Conservation (phyloP, 2,329 filamentous ascomycete genomes). For the Phialemoniopsis sp. region DNA sequence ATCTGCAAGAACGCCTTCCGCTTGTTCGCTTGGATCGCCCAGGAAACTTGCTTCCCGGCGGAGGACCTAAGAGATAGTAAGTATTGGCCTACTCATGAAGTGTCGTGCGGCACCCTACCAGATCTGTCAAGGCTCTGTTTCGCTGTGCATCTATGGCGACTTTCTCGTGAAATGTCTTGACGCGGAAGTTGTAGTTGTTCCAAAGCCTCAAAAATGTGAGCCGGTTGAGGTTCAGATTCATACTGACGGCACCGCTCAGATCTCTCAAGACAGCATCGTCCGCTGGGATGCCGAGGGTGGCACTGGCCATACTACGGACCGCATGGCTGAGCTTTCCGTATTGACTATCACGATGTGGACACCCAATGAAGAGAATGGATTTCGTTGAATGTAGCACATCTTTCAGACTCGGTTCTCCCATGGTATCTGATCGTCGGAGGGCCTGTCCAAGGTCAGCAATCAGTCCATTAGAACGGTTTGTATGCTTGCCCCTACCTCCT, state of each 20-base stretch:
- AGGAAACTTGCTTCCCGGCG: conserved; percentile 19
- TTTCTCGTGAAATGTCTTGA: conserved; percentile 24
- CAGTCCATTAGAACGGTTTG: too few relatives aligned
- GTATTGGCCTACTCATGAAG: too few relatives aligned
- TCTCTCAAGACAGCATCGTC: conserved; percentile 17
- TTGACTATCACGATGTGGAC: conserved; percentile 21
- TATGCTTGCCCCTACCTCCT: conserved; percentile 16
- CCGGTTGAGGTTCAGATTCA: conserved; percentile 14
- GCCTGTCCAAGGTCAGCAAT: conserved; percentile 11
- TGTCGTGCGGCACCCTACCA: conserved; percentile 5
- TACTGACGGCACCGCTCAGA: conserved; percentile 16
- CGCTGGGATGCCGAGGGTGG: conserved; percentile 12
- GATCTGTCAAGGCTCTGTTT: conserved; percentile 7
- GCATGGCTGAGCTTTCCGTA: conserved; percentile 18
- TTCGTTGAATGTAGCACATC: conserved; percentile 18
- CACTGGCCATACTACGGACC: conserved; percentile 19
- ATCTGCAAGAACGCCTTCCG: conserved; percentile 27
- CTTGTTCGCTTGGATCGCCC: conserved; percentile 21
- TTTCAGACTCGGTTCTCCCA: conserved; percentile 13
- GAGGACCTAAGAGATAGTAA: conserved; percentile 9
- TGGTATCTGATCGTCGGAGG: conserved; percentile 19
- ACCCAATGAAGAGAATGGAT: conserved; percentile 20
- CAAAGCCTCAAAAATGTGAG: conserved; percentile 20
- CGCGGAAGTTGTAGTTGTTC: conserved; percentile 24
- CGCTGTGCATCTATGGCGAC: conserved; percentile 7